Evolutionary conservation across 495 filamentous ascomycete genomes (phyloP).

Genomic region (Xylaria curta): DNA sequence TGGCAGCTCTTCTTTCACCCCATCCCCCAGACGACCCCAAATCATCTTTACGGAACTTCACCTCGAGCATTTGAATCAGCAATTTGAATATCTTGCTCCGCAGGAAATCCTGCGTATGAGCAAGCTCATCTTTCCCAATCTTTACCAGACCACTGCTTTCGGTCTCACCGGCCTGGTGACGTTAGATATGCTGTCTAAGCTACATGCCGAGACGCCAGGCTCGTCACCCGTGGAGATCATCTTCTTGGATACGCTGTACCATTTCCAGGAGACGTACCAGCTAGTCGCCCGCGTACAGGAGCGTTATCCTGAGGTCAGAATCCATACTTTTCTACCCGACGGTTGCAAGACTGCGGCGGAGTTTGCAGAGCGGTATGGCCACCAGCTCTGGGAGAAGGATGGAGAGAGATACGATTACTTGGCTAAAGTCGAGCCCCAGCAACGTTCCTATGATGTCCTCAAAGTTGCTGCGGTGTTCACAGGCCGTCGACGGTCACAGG

Average conservation of each 20-base stretch:
- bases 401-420: slow-evolving; percentile 90
- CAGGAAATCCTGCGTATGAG: slow-evolving; percentile 88
- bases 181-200: slow-evolving; percentile 88
- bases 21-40: slow-evolving; percentile 50
- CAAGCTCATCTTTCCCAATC: slow-evolving; percentile 82
- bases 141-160: slow-evolving; percentile 94
- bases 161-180: slow-evolving; percentile 90
- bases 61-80: slow-evolving; percentile 84
- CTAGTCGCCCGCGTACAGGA: slow-evolving; percentile 77
- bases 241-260: slow-evolving; percentile 93
- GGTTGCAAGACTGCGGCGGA: slow-evolving; percentile 70
- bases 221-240: slow-evolving; percentile 75
- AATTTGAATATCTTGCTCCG: slow-evolving; percentile 75
- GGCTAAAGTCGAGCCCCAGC: slow-evolving; percentile 92
- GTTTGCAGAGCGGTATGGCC: slow-evolving; percentile 79
- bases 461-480: slow-evolving; percentile 89
- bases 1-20: neutral
- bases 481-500: slow-evolving; percentile 85
- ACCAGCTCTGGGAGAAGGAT: slow-evolving; percentile 83
- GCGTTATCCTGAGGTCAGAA: slow-evolving; percentile 73
- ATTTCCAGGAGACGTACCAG: slow-evolving; percentile 85
- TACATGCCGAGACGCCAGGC: slow-evolving; percentile 70
- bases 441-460: slow-evolving; percentile 85
- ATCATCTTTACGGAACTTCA: slow-evolving; percentile 87
- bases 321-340: slow-evolving; percentile 87